phyloP scores from a whole-genome alignment of 805 yeast genomes.

The Blastobotrys muscicola region DNA sequence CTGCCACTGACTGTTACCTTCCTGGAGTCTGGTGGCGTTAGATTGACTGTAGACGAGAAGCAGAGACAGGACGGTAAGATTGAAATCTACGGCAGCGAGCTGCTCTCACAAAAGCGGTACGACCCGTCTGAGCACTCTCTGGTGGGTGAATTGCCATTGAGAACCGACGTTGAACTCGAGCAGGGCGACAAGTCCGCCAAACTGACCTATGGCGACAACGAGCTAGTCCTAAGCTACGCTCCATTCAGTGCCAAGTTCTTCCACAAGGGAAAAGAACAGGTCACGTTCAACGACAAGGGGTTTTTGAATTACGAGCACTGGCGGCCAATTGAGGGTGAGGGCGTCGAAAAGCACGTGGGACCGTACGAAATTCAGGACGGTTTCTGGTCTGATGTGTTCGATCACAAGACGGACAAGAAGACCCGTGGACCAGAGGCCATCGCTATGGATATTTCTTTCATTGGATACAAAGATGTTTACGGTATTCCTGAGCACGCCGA shows the following conservation, averaged over 20 bases:
- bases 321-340: slow-evolving; percentile 50
- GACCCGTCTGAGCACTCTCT: slow-evolving; percentile 54
- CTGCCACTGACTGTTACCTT: slow-evolving; percentile 52
- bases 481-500: slow-evolving; percentile 99
- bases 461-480: slow-evolving; percentile 53
- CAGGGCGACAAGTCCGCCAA: slow-evolving; percentile 10
- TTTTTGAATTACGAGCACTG: slow-evolving; percentile 79
- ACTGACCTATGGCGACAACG: slow-evolving; percentile 29
- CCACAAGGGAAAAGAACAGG: slow-evolving; percentile 36
- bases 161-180: slow-evolving; percentile 26
- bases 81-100: slow-evolving; percentile 21
- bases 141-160: slow-evolving; percentile 31
- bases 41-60: slow-evolving; percentile 63
- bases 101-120: slow-evolving; percentile 43
- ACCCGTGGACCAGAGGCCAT: slow-evolving; percentile 75
- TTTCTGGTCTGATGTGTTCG: slow-evolving; percentile 67
- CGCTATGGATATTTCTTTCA: slow-evolving; percentile 65
- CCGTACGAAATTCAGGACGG: slow-evolving; percentile 48
- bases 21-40: slow-evolving; percentile 44
- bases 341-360: slow-evolving; percentile 7
- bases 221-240: slow-evolving; percentile 34
- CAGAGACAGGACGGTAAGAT: slow-evolving; percentile 27
- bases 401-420: slow-evolving; percentile 50
- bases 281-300: slow-evolving; percentile 58
- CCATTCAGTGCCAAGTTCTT: slow-evolving; percentile 45